Conservation (phyloP, 2,329 filamentous ascomycete species). For the Fusarium anthophilum region DNA sequence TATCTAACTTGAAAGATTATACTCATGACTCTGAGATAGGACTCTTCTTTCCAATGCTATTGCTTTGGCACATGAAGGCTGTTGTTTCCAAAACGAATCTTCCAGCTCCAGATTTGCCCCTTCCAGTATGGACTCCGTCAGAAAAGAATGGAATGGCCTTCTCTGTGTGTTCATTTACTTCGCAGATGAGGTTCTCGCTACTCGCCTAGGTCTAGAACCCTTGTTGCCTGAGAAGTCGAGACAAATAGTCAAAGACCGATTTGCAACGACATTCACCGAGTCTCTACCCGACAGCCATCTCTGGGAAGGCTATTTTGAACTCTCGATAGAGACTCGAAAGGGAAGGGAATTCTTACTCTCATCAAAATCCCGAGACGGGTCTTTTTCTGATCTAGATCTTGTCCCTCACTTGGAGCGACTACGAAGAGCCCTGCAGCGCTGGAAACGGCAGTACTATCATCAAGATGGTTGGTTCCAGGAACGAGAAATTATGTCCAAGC, state of each 20-base stretch:
- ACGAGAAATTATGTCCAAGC: fast-evolving
- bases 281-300: constrained; percentile 9
- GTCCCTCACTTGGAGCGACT: neutral
- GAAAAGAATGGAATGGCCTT: constrained; percentile 22
- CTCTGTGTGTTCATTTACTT: constrained; percentile 30
- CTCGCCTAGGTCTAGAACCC: constrained; percentile 18
- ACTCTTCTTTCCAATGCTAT: constrained; percentile 30
- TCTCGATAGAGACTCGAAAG: constrained; percentile 13
- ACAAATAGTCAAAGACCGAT: constrained; percentile 18
- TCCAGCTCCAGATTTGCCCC: neutral
- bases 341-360: constrained; percentile 25
- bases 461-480: neutral
- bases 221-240: constrained; percentile 22
- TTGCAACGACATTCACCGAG: constrained; percentile 20
- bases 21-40: neutral
- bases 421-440: neutral
- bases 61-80: constrained; percentile 20
- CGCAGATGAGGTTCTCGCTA: constrained; percentile 14
- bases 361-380: neutral
- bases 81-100: constrained; percentile 20
- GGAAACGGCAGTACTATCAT: neutral
- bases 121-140: neutral
- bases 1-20: neutral
- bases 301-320: constrained; percentile 27
- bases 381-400: neutral